Evolutionary conservation across 2,329 filamentous ascomycete species (phyloP), one percentile per base, ranked within the genome.

Genomic region (Colletotrichum simmondsii): DNA sequence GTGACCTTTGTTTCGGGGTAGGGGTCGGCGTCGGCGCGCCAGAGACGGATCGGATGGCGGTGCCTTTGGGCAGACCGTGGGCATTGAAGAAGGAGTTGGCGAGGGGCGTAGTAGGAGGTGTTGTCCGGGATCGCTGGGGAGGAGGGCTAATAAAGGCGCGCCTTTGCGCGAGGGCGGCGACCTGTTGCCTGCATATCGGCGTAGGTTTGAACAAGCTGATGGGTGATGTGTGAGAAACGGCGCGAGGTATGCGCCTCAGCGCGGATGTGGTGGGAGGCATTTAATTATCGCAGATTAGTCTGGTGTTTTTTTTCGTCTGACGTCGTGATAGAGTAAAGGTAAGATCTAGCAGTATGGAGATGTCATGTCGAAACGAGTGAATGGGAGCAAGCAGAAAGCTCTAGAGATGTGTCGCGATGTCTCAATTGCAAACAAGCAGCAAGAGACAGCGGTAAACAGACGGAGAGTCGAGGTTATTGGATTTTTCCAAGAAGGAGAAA

Each of bases 1-100:
- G 81, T 19, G 87, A 90, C 58, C 42, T 83, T 83, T 61, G 80
- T 76, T 75, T 89, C 86, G 7, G 87, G 87, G 4, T 89, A 82
- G 19, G 88, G 86, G 76, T 84, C 87, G 56, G n/a, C 37, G 32
- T 12, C 32, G 37, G 37, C 12, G 52, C 26, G 28, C 89, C 89
- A 0, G 89, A 91, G 22, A 91, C 78, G 6, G 79, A 78, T 71
- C 87, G 85, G 30, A 78, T 71, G 65, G 80, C 14, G 37, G 57
- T 75, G 71, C 78, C 22, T 30, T 71, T 72, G 8, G 63, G 65
- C 65, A 65, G 52, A 24, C 52, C 37, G 12, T 67, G 68, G 2
- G 67, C 66, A 28, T 63, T 60, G 60, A 75, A 73, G 74, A 74
- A 75, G 62, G 64, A 53, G 62, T 73, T 63, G 52, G 73, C 53